phyloP scores from a whole-genome alignment of 2,329 filamentous ascomycete genomes.

The Cytospora paraplurivora region DNA sequence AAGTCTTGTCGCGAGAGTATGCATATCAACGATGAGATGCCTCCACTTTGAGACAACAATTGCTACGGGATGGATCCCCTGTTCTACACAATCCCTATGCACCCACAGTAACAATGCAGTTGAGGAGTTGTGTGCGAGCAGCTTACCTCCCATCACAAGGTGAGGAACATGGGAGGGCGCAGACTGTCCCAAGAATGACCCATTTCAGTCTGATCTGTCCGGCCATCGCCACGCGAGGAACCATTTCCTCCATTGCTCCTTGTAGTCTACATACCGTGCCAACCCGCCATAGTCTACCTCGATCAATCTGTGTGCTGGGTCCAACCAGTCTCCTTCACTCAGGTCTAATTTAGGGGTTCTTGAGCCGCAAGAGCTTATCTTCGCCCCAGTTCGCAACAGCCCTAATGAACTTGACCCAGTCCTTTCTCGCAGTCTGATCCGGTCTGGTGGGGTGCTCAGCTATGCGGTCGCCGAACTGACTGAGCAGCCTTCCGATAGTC shows the following conservation, averaged over 20 bases:
- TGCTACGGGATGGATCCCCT: too few relatives aligned
- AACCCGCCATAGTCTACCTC: background rate
- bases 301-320: background rate
- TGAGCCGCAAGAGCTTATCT: constrained; percentile 52
- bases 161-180: background rate
- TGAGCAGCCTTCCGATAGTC: constrained; percentile 55
- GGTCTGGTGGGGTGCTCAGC: constrained; percentile 45
- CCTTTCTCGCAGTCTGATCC: constrained; percentile 53
- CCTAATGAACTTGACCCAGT: constrained; percentile 64
- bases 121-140: background rate
- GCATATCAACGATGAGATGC: too few relatives aligned
- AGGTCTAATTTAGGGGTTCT: background rate
- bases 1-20: too few relatives aligned
- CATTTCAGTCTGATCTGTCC: background rate
- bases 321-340: background rate
- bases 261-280: background rate
- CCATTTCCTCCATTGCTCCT: constrained; percentile 5
- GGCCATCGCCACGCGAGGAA: background rate
- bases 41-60: too few relatives aligned
- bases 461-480: constrained; percentile 56
- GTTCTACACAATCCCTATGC: too few relatives aligned
- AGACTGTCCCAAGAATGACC: background rate
- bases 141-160: background rate
- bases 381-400: constrained; percentile 54
- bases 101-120: background rate